Evolutionary conservation across 2,329 filamentous ascomycete species (phyloP).

Genomic region (Penicillium sp.): DNA sequence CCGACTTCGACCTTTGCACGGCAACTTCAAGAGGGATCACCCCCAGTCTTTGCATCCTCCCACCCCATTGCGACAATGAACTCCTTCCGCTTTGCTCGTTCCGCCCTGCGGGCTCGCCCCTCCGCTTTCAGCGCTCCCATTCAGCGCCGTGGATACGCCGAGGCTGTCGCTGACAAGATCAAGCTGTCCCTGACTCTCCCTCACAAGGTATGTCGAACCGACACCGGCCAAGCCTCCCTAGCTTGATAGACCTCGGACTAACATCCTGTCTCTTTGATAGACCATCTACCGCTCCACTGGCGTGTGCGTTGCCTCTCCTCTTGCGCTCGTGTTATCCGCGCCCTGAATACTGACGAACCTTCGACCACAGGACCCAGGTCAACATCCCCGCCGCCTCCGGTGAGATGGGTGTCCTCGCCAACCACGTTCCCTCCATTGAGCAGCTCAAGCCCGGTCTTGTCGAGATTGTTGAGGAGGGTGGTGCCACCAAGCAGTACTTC

Average conservation of each 20-base stretch:
- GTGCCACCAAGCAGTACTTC: constrained; percentile 94
- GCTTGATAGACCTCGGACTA: constrained; percentile 19
- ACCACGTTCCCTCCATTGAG: constrained; percentile 98
- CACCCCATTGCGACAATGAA: constrained; percentile 65
- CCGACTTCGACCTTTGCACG: constrained; percentile 41
- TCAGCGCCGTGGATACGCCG: constrained; percentile 88
- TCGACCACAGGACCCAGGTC: constrained; percentile 79
- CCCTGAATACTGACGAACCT: constrained; percentile 49
- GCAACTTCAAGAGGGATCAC: constrained; percentile 38
- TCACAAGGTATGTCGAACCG: constrained; percentile 78
- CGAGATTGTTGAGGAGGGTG: constrained; percentile 91
- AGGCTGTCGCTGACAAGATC: constrained; percentile 88
- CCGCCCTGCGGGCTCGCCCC: constrained; percentile 81
- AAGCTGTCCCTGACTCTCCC: constrained; percentile 97
- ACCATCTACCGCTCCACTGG: constrained; percentile 69
- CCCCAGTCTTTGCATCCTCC: constrained; percentile 31
- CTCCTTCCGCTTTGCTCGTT: constrained; percentile 87
- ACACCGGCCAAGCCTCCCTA: constrained; percentile 12
- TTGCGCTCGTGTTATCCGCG: constrained; percentile 8
- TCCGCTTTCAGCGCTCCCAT: constrained; percentile 72
- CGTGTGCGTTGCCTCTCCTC: constrained; percentile 57
- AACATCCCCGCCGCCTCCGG: constrained; percentile 98
- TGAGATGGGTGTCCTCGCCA: constrained; percentile 99
- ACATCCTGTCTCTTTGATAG: constrained; percentile 41
- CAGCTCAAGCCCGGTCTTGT: constrained; percentile 96